A percentile compares a stretch with the other conserved stretches of the same genome.
Conservation (phyloP, 139 green algal species). For the Tetradesmus obliquus region DNA sequence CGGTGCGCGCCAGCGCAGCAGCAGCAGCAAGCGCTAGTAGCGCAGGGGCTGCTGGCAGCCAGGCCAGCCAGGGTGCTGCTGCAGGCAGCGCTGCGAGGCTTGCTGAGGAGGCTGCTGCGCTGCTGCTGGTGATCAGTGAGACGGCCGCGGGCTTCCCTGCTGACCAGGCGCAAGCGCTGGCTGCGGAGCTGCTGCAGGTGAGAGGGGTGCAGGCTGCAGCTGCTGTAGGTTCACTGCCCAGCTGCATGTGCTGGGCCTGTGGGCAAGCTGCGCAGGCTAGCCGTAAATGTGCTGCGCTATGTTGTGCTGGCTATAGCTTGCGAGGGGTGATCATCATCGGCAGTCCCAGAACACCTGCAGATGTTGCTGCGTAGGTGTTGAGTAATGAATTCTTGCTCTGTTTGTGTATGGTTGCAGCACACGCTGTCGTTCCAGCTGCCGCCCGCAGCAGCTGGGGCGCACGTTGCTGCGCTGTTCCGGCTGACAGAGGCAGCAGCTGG, state of each 20-base stretch:
- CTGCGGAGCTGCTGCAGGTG: slow-evolving; percentile 68
- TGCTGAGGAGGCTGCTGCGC: slow-evolving; percentile 49
- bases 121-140: slow-evolving; percentile 79
- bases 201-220: neutral
- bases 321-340: too few species aligned
- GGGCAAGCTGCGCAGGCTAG: too few species aligned
- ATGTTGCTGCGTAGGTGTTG: neutral
- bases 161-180: slow-evolving; percentile 64
- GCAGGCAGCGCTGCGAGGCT: neutral
- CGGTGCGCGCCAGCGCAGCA: slow-evolving; percentile 46
- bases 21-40: neutral
- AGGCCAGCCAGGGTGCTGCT: neutral
- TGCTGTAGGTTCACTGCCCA: neutral
- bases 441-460: slow-evolving; percentile 63
- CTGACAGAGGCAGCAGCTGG: slow-evolving; percentile 41
- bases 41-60: neutral
- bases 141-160: slow-evolving; percentile 69
- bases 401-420: slow-evolving; percentile 52
- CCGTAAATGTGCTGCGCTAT: too few species aligned
- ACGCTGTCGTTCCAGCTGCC: slow-evolving; percentile 68
- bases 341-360: neutral
- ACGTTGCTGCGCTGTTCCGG: slow-evolving; percentile 67
- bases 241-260: too few species aligned
- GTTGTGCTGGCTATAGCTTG: too few species aligned
- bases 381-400: neutral